These are phyloP conservation scores for Hemisphaericaspora subhashii DNA, from an alignment of 1,139 yeast genomes.

Conservation along the genomic window DNA sequence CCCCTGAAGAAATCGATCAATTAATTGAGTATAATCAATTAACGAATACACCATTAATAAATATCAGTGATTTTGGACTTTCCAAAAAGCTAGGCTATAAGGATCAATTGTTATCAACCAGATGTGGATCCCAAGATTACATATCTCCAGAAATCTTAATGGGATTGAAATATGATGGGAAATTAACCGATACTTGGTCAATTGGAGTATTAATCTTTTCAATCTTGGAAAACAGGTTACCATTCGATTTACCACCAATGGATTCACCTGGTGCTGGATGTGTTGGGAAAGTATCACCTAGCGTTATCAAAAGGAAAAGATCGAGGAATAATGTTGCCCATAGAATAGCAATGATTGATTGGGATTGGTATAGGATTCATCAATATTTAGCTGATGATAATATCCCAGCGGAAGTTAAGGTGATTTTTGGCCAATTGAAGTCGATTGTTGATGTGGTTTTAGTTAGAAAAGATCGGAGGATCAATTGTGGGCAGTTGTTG, in stretches of 20 bases:
- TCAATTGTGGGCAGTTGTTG: conserved; percentile 17
- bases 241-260: conserved; percentile 69
- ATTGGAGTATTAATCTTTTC: conserved; percentile 87
- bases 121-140: conserved; percentile 96
- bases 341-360: conserved; percentile 86
- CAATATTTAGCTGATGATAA: conserved; percentile 18
- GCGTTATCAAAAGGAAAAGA: conserved; percentile 50
- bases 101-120: conserved; percentile 67
- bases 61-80: conserved; percentile 86
- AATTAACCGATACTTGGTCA: conserved; percentile 91
- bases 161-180: conserved; percentile 90
- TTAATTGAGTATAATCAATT: conserved; percentile 7
- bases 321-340: conserved; percentile 71
- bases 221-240: conserved; percentile 78
- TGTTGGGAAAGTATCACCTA: conserved; percentile 44
- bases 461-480: conserved; percentile 41
- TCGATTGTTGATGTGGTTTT: conserved; percentile 33
- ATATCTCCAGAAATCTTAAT: conserved; percentile 89
- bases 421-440: conserved; percentile 29
- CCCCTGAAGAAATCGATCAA: conserved; percentile 17
- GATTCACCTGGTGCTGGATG: conserved; percentile 32
- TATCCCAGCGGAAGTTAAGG: conserved; percentile 20
- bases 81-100: conserved; percentile 63
- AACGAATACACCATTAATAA: conserved; percentile 37
- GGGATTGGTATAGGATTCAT: conserved; percentile 70